These are phyloP conservation scores for Periconia sp. DNA, from an alignment of 2,329 filamentous ascomycete species.

Conservation along the genomic window DNA sequence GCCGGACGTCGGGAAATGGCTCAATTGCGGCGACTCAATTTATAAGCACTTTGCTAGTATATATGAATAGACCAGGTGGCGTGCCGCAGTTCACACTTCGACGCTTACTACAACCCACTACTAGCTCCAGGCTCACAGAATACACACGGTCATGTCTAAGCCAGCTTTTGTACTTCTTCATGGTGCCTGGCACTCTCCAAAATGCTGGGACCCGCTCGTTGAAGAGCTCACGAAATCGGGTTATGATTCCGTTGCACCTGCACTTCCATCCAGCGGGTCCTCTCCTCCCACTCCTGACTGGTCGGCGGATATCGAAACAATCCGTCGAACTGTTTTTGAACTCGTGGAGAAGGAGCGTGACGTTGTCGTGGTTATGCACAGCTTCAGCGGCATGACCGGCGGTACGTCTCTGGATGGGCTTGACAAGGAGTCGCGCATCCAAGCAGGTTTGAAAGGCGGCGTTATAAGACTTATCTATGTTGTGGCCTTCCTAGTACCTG, in stretches of 20 bases:
- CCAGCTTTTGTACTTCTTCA: conserved; percentile 13
- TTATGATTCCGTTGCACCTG: conserved; percentile 3
- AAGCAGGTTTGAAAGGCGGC: conserved; percentile 8
- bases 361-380: conserved; percentile 13
- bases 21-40: not conserved
- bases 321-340: conserved; percentile 5
- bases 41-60: not conserved
- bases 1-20: not conserved
- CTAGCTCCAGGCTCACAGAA: not conserved
- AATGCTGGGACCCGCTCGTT: conserved; percentile 5
- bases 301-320: conserved; percentile 6
- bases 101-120: too few species aligned
- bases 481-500: conserved; percentile 9
- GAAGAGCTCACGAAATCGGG: not conserved
- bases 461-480: conserved; percentile 12
- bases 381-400: conserved; percentile 11
- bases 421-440: conserved; percentile 4
- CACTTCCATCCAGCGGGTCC: conserved; percentile 5
- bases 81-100: not conserved
- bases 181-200: conserved; percentile 14
- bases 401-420: conserved; percentile 8
- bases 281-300: conserved; percentile 7
- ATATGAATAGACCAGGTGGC: not conserved
- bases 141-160: conserved; percentile 8
- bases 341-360: conserved; percentile 8